A percentile compares a stretch with the other conserved stretches of the same genome.
phyloP scores from a whole-genome alignment of 2,329 filamentous ascomycete genomes.

The Colletotrichum truncatum region DNA sequence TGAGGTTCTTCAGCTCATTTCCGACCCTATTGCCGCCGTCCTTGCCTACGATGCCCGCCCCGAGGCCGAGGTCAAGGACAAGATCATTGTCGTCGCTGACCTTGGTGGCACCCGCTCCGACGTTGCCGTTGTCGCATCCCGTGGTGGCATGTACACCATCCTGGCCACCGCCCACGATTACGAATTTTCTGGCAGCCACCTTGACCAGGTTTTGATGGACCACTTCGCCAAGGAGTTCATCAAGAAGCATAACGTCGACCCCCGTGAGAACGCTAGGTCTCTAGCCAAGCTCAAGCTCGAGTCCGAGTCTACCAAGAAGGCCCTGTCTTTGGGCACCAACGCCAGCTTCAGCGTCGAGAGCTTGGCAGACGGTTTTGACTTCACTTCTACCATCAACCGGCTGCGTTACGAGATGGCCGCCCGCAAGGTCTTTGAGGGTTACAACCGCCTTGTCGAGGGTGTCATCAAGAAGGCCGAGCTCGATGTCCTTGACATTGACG shows the following conservation, averaged over 20 bases:
- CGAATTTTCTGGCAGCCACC: conserved; percentile 84
- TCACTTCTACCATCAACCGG: conserved; percentile 90
- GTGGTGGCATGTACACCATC: conserved; percentile 96
- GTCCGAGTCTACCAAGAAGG: conserved; percentile 90
- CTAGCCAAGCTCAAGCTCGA: conserved; percentile 94
- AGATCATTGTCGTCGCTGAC: conserved; percentile 90
- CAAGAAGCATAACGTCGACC: conserved; percentile 94
- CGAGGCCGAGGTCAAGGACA: conserved; percentile 80
- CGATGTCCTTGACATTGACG: conserved; percentile 91
- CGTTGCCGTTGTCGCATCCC: conserved; percentile 87
- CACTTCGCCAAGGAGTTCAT: conserved; percentile 99
- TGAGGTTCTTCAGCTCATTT: conserved; percentile 91
- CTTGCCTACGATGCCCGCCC: conserved; percentile 91
- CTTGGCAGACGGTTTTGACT: conserved; percentile 89
- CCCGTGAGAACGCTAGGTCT: conserved; percentile 80
- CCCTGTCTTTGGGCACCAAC: conserved; percentile 86
- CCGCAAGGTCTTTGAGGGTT: conserved; percentile 86
- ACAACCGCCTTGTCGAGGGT: conserved; percentile 85
- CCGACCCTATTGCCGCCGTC: conserved; percentile 88
- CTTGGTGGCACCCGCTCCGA: conserved; percentile 93
- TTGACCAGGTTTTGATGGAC: conserved; percentile 93
- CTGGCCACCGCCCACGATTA: conserved; percentile 95
- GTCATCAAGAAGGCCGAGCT: conserved; percentile 92
- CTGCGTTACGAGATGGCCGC: conserved; percentile 91
- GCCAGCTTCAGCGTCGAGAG: conserved; percentile 94